Conservation (phyloP, 2,329 filamentous ascomycete genomes). For the Trichoderma citrinoviride region DNA sequence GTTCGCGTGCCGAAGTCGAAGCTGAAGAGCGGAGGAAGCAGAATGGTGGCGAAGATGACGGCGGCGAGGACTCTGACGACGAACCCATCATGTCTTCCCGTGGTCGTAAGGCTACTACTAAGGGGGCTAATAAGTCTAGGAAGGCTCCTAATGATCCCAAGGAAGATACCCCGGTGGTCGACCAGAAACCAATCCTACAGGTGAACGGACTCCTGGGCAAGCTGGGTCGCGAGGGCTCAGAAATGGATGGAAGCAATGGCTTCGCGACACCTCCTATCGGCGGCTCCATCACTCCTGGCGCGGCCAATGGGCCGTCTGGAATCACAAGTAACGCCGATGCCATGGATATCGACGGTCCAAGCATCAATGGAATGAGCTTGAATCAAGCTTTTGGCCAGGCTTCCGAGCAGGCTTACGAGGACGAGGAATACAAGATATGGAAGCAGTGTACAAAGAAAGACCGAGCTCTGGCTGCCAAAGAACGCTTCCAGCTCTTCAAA, state of each 20-base stretch:
- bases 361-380: conserved; percentile 63
- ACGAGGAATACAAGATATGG: conserved; percentile 97
- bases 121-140: conserved; percentile 72
- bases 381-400: conserved; percentile 63
- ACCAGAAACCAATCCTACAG: conserved; percentile 70
- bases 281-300: conserved; percentile 75
- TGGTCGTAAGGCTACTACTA: conserved; percentile 77
- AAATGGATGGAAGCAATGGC: conserved; percentile 80
- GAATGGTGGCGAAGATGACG: conserved; percentile 79
- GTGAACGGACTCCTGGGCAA: conserved; percentile 62
- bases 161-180: conserved; percentile 74
- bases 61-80: conserved; percentile 88
- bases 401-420: conserved; percentile 74
- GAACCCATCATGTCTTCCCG: conserved; percentile 98
- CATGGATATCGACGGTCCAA: conserved; percentile 82
- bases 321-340: conserved; percentile 73
- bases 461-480: conserved; percentile 79
- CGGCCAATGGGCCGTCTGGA: conserved; percentile 63
- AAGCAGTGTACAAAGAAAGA: conserved; percentile 99
- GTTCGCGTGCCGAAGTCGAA: conserved; percentile 91
- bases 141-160: conserved; percentile 71
- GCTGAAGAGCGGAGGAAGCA: conserved; percentile 81
- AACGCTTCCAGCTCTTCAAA: conserved; percentile 81
- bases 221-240: conserved; percentile 67
- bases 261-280: conserved; percentile 80